A percentile compares a stretch with the other conserved stretches of the same genome.
phyloP scores from a whole-genome alignment of 2,329 filamentous ascomycete species.

The Fusarium sp. region DNA sequence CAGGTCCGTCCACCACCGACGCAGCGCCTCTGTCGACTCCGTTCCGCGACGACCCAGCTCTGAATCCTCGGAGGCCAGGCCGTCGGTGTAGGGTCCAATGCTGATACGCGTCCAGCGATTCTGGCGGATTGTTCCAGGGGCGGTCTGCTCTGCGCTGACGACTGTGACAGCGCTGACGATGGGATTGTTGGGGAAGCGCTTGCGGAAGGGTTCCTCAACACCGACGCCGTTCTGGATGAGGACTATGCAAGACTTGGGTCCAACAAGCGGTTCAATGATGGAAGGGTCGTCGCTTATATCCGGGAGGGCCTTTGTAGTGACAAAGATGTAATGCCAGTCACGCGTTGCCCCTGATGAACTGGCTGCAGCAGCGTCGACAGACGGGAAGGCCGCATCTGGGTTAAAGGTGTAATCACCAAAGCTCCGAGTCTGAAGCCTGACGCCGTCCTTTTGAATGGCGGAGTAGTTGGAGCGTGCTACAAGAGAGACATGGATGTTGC shows the following conservation, averaged over 20 bases:
- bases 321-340: constrained; percentile 68
- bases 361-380: constrained; percentile 62
- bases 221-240: constrained; percentile 76
- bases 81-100: constrained; percentile 70
- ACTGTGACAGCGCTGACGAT: constrained; percentile 76
- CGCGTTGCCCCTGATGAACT: constrained; percentile 32
- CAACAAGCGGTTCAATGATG: constrained; percentile 68
- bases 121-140: constrained; percentile 70
- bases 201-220: constrained; percentile 72
- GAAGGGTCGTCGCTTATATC: constrained; percentile 69
- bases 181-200: constrained; percentile 66
- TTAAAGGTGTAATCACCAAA: constrained; percentile 74
- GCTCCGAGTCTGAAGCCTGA: constrained; percentile 69
- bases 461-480: constrained; percentile 79
- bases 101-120: constrained; percentile 79
- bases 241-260: constrained; percentile 64
- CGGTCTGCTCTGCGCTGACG: constrained; percentile 72
- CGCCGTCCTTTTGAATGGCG: constrained; percentile 68
- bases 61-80: constrained; percentile 51
- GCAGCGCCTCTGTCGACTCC: constrained; percentile 59
- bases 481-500: constrained; percentile 69
- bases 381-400: constrained; percentile 70
- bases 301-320: constrained; percentile 75
- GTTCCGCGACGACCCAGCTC: constrained; percentile 49
- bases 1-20: constrained; percentile 60